These are phyloP conservation scores for Gleditsia sinensis DNA, from an alignment of 306 rosid species.

Conservation along the genomic window DNA sequence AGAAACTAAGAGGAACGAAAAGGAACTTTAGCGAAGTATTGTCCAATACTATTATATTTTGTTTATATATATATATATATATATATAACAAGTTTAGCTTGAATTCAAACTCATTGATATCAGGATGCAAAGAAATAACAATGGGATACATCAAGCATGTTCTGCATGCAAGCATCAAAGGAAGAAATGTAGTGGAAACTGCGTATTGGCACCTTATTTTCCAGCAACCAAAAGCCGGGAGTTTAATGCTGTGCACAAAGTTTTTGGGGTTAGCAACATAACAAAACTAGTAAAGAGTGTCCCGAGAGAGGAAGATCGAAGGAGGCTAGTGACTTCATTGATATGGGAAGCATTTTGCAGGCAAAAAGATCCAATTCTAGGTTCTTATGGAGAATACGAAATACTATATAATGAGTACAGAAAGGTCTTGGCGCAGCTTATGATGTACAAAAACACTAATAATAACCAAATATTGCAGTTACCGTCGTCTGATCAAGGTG, in stretches of 20 bases:
- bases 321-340: conserved; percentile 63
- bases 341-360: conserved; percentile 84
- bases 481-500: conserved; percentile 27
- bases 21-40: too few species aligned
- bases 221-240: conserved; percentile 58
- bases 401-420: conserved; percentile 53
- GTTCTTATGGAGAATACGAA: conserved; percentile 68
- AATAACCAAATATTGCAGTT: conserved; percentile 45
- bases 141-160: conserved; percentile 58
- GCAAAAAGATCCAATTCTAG: conserved; percentile 71
- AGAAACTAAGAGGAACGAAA: too few species aligned
- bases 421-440: conserved; percentile 52
- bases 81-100: too few species aligned
- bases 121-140: conserved; percentile 62
- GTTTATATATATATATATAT: too few species aligned
- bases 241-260: conserved; percentile 70
- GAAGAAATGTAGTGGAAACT: conserved; percentile 65
- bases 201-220: conserved; percentile 70
- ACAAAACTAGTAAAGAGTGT: conserved; percentile 62
- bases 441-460: conserved; percentile 25
- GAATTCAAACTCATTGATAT: too few species aligned
- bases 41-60: too few species aligned
- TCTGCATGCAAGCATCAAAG: conserved; percentile 93
- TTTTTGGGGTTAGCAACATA: conserved; percentile 82
- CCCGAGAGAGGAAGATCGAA: conserved; percentile 48